Base-by-base conservation (phyloP, 495 filamentous ascomycete species). In the Elaphomyces granulatus region DNA sequence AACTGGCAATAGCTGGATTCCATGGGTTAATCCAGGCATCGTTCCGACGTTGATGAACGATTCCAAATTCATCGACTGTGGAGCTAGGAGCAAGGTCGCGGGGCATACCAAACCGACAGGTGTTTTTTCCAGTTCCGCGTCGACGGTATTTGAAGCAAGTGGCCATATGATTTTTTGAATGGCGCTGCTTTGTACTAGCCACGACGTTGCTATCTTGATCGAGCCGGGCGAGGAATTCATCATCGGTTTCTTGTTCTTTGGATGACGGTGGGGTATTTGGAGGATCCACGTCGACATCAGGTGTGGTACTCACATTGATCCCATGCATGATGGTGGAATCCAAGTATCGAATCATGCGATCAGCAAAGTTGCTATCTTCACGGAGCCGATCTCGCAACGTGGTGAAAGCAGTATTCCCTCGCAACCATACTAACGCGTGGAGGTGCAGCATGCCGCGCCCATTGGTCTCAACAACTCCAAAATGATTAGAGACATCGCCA, bases 401-500 rank as follows among this genome's bases (percentile, higher is more conserved):
- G 12, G 15, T 38, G 28, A 37, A 44, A 16, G 17, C 37, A 21
- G 40, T 28, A 35, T 49, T 49, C 8, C 46, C 46, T 45, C 42
- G 10, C 15, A 39, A 14, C 46, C 42, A 49, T 1, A 42, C 17
- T 7, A 49, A 18, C 4, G 34, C 36, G 20, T 49, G 46, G 1
- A 51, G n/a, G 36, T 51, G 48, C 4, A 48, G 38, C 41, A 51
- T 51, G 8, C 48, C 45, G 34, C 45, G 18, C 9, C 45, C 37
- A 20, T 51, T 51, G 9, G 37, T 48, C 16, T 51, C 48, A 9
- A 48, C 37, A 16, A 51, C 48, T 2, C 37, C 48, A 36, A 34
- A 47, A 40, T 51, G 31, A 41, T 51, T 44, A 2, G 43, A 44
- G 26, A 51, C 3, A 30, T 51, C 37, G 3, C 45, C 42, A 28